Evolutionary conservation across 2,329 filamentous ascomycete genomes (phyloP).

Genomic region (Hymenoscyphus occultus): DNA sequence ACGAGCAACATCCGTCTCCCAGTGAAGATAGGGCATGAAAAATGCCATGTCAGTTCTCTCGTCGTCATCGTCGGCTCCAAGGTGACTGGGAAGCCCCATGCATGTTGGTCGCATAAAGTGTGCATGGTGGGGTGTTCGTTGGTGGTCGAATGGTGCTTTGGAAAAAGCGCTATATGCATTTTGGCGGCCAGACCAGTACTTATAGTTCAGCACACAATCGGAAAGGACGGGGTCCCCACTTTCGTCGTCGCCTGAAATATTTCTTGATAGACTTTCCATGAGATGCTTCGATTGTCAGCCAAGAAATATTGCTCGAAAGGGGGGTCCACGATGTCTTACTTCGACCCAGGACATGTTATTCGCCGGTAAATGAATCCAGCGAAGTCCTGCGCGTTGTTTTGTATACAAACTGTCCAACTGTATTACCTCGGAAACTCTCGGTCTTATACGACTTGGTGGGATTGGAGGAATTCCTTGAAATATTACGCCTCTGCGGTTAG

Average conservation of each 20-base stretch:
- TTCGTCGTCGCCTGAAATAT: background rate
- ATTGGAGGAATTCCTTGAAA: background rate
- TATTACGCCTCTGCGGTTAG: background rate
- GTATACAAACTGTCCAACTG: background rate
- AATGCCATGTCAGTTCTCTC: slow-evolving; percentile 3
- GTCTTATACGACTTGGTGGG: background rate
- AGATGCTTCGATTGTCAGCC: background rate
- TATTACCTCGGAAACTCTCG: background rate
- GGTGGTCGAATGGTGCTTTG: background rate
- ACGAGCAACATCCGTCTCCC: slow-evolving; percentile 4
- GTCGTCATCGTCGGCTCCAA: background rate
- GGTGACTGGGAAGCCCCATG: background rate
- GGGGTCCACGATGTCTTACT: background rate
- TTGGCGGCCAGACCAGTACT: background rate
- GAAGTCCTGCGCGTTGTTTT: background rate
- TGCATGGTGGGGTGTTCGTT: background rate
- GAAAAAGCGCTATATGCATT: slow-evolving; percentile 2
- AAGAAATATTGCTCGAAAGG: background rate
- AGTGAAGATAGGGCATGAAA: slow-evolving; percentile 6
- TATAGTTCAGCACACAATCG: background rate
- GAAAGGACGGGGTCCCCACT: background rate
- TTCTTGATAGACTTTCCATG: background rate
- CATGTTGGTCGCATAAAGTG: slow-evolving; percentile 5
- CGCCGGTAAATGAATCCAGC: slow-evolving; percentile 6
- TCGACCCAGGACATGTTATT: slow-evolving; percentile 6